Evolutionary conservation across 2,329 filamentous ascomycete genomes (phyloP), one percentile per base, ranked within the genome.

Genomic region (Colletotrichum sp.): DNA sequence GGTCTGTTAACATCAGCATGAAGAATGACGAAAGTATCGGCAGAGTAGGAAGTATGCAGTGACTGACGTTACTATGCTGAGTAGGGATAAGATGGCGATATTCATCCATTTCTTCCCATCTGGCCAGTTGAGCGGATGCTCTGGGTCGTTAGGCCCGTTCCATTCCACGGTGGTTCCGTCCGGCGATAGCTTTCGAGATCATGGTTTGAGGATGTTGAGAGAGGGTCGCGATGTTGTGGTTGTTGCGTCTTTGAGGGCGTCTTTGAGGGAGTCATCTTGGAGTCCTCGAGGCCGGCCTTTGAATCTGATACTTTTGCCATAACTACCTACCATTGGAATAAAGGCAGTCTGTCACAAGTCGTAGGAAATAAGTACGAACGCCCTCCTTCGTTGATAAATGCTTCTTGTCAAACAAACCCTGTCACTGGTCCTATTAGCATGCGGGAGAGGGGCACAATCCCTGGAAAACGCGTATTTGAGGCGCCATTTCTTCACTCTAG

Each of bases 51-150:
- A 38, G 16, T 8, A 16, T 18, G 16, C 4, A 18, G 8, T 38
- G 36, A 38, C 15, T 15, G 8, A n/a, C n/a, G 12, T 56, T 4
- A 24, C 70, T 36, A 88, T 81, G 3, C 85, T 85, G 18, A 87
- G 82, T 28, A 83, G 80, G 8, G 85, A 84, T 7, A 87, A 78
- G 7, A 85, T 79, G 4, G 78, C 78, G 3, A 87, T 80, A 18
- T 84, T 84, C 28, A 82, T 68, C 64, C 80, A 80, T 76, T 87
- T 87, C 58, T 79, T 80, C 28, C 64, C 69, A 6, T 73, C 73
- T 5, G 86, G 78, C 91, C 91, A 94, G 80, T 94, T 94, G 78
- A 89, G 82, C 0, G 92, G 92, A 76, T 93, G 91, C 38, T 87
- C 83, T 1, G 88, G 89, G 69, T 93, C 91, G 70, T 90, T 82